These are phyloP conservation scores for Claviceps sp. DNA, from an alignment of 2,329 filamentous ascomycete genomes.

Conservation along the genomic window DNA sequence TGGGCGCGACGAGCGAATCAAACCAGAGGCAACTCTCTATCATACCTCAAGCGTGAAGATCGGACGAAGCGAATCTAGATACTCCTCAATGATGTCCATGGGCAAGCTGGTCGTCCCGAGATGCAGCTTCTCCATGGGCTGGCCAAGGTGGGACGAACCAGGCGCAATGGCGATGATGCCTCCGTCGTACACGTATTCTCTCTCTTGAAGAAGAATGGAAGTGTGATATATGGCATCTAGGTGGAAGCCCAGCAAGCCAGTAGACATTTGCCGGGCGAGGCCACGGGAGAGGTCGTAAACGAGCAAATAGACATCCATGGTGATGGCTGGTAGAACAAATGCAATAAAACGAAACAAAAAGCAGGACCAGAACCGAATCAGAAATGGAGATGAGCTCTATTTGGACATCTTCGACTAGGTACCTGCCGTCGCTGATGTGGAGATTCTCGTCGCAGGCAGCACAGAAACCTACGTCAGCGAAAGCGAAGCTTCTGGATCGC, in stretches of 20 bases:
- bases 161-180: constrained; percentile 73
- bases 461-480: not conserved
- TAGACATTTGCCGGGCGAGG: constrained; percentile 41
- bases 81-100: constrained; percentile 72
- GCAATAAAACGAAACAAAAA: too few relatives aligned
- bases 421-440: not conserved
- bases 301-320: constrained; percentile 65
- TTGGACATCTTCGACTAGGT: not conserved
- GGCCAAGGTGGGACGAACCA: constrained; percentile 75
- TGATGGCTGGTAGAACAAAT: not conserved
- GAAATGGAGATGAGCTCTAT: not conserved
- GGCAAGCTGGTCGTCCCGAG: constrained; percentile 70
- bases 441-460: not conserved
- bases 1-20: not conserved
- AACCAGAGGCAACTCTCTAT: not conserved
- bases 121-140: constrained; percentile 60
- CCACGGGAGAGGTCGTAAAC: constrained; percentile 66
- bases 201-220: constrained; percentile 68
- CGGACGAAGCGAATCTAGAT: constrained; percentile 67
- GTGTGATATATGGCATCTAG: constrained; percentile 96
- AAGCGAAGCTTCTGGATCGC: not conserved
- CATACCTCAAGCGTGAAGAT: constrained; percentile 69
- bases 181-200: constrained; percentile 83
- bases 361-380: too few relatives aligned
- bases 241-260: constrained; percentile 38